Percentiles rank a stretch among this genome's conserved stretches.
Conservation (phyloP, 164 flowering plant genomes). For the Hamamelis virginiana region DNA sequence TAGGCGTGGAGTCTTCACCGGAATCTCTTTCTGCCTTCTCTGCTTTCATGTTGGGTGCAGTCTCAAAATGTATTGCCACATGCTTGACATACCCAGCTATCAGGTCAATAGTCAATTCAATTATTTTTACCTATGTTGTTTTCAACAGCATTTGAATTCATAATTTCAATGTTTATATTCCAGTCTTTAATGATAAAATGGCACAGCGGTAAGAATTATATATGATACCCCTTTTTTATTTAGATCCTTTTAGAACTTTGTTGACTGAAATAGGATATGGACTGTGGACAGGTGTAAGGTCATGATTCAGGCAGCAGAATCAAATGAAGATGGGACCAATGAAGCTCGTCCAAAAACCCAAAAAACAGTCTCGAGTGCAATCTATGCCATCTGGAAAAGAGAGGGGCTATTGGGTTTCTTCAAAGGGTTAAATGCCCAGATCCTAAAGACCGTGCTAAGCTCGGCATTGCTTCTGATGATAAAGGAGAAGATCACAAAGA, state of each 20-base stretch:
- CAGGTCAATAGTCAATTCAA: constrained; percentile 40
- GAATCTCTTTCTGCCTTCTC: constrained; percentile 70
- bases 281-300: constrained; percentile 69
- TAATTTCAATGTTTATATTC: background rate
- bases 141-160: background rate
- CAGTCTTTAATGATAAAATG: background rate
- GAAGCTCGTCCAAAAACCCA: constrained; percentile 27
- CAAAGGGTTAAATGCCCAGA: constrained; percentile 74
- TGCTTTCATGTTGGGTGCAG: constrained; percentile 77
- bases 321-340: constrained; percentile 34
- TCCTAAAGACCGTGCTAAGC: constrained; percentile 71
- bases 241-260: background rate
- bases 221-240: background rate
- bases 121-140: background rate
- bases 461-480: constrained; percentile 82
- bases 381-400: constrained; percentile 52
- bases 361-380: constrained; percentile 43
- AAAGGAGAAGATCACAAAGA: constrained; percentile 73
- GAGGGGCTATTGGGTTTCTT: constrained; percentile 72
- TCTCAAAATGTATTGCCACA: constrained; percentile 79
- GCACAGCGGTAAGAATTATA: background rate
- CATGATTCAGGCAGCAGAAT: constrained; percentile 74
- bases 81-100: constrained; percentile 82
- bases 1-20: constrained; percentile 41
- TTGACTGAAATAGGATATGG: constrained; percentile 2